Evolutionary conservation across 108 stramenopile genomes (phyloP).

Genomic region (Nitzschia inconspicua): DNA sequence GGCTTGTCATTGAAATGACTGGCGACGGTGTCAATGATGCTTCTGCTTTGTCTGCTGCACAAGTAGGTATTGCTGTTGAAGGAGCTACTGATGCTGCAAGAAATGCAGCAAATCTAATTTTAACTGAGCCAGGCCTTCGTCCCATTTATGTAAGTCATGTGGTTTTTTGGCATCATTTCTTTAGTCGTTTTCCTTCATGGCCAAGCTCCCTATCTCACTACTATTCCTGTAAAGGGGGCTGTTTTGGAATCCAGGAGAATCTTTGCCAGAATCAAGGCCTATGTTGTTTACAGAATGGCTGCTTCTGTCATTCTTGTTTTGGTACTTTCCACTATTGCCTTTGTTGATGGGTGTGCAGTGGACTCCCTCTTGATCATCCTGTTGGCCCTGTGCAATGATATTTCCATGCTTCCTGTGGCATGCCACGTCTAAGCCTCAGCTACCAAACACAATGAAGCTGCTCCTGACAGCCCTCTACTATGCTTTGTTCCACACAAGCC

Average conservation of each 20-base stretch:
- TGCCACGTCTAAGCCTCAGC: slow-evolving; percentile 48
- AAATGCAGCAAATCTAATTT: slow-evolving; percentile 83
- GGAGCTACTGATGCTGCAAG: slow-evolving; percentile 90
- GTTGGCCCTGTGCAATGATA: slow-evolving; percentile 85
- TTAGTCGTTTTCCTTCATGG: too few relatives aligned
- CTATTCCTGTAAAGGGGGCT: too few relatives aligned
- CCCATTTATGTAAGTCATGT: too few relatives aligned
- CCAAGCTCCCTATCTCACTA: too few relatives aligned
- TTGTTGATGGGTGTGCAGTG: slow-evolving; percentile 72
- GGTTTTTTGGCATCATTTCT: too few relatives aligned
- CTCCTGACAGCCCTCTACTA: slow-evolving; percentile 50
- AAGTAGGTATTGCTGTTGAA: slow-evolving; percentile 79
- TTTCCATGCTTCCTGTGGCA: slow-evolving; percentile 82
- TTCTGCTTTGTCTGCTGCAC: slow-evolving; percentile 78
- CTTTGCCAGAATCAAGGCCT: slow-evolving; percentile 69
- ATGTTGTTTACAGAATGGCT: slow-evolving; percentile 80
- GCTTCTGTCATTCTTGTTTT: slow-evolving; percentile 58
- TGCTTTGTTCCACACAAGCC: slow-evolving; percentile 44
- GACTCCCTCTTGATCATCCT: slow-evolving; percentile 75
- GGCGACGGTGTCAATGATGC: slow-evolving; percentile 90
- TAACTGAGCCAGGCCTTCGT: slow-evolving; percentile 76
- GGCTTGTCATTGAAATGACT: slow-evolving; percentile 84
- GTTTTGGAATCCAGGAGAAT: slow-evolving; percentile 73
- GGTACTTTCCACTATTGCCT: slow-evolving; percentile 56
- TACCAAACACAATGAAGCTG: slow-evolving; percentile 38